phyloP scores from a whole-genome alignment of 768 basidiomycete species.

The Baorangia bicolor region DNA sequence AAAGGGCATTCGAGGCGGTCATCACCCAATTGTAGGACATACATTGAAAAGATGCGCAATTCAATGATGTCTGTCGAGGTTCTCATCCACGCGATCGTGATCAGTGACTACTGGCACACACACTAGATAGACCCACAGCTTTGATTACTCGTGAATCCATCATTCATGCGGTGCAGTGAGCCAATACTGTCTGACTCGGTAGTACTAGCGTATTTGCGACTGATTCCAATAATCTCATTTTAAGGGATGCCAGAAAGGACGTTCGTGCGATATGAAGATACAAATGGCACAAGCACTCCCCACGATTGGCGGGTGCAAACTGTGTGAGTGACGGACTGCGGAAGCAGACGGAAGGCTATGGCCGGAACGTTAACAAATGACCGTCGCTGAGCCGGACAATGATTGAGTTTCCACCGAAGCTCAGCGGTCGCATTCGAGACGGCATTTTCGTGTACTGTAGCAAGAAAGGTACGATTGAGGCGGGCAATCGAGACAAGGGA shows the following conservation, averaged over 20 bases:
- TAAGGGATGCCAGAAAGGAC: neutral
- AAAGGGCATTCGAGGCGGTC: neutral
- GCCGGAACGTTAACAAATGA: neutral
- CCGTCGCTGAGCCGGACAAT: constrained; percentile 14
- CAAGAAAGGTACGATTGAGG: neutral
- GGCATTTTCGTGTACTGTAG: neutral
- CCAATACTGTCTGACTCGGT: neutral
- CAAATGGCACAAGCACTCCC: neutral
- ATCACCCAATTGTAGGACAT: neutral
- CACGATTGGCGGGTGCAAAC: neutral
- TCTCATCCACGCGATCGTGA: neutral
- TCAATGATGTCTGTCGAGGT: neutral
- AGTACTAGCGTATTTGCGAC: neutral
- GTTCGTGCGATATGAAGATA: neutral
- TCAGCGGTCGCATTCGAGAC: neutral
- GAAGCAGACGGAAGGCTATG: constrained; percentile 7
- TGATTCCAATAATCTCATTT: neutral
- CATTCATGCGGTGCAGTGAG: constrained; percentile 6
- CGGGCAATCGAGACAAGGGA: neutral
- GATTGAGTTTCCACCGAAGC: constrained; percentile 14
- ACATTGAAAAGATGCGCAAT: neutral
- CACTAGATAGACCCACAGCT: constrained; percentile 9
- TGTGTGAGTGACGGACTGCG: constrained; percentile 1
- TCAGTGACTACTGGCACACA: neutral
- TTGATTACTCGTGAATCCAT: neutral